Conservation (phyloP, 176 grass and related monocot genomes). For the Lolium perenne region DNA sequence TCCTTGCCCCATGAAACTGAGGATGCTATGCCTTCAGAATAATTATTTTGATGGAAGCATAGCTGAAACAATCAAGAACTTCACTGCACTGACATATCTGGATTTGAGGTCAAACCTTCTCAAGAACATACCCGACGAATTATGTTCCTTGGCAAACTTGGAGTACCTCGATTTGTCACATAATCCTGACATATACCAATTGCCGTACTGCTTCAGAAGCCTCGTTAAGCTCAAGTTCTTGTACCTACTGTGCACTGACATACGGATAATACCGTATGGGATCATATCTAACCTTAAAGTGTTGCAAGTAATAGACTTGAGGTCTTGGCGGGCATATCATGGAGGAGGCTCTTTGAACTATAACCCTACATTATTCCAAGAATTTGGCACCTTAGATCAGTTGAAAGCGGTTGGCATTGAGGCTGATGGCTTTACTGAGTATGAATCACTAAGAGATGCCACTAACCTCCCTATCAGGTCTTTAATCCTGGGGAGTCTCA, state of each 20-base stretch:
- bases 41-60: background rate
- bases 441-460: background rate
- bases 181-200: background rate
- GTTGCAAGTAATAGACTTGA: background rate
- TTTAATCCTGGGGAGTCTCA: background rate
- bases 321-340: background rate
- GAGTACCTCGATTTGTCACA: constrained; percentile 7
- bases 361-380: background rate
- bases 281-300: background rate
- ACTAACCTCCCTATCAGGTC: background rate
- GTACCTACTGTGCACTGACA: background rate
- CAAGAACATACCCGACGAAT: background rate
- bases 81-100: constrained; percentile 27
- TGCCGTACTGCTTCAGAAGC: background rate
- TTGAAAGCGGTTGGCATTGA: background rate
- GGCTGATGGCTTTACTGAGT: background rate
- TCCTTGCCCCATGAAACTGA: background rate
- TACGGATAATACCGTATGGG: background rate
- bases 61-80: background rate
- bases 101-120: background rate
- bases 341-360: background rate
- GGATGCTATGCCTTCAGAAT: background rate
- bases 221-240: constrained; percentile 44
- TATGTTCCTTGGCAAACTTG: constrained; percentile 16
- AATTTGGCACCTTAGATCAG: background rate